A percentile compares a stretch with the other conserved stretches of the same genome.
Conservation (phyloP, 2,329 filamentous ascomycete genomes). For the Ascochyta lentis region DNA sequence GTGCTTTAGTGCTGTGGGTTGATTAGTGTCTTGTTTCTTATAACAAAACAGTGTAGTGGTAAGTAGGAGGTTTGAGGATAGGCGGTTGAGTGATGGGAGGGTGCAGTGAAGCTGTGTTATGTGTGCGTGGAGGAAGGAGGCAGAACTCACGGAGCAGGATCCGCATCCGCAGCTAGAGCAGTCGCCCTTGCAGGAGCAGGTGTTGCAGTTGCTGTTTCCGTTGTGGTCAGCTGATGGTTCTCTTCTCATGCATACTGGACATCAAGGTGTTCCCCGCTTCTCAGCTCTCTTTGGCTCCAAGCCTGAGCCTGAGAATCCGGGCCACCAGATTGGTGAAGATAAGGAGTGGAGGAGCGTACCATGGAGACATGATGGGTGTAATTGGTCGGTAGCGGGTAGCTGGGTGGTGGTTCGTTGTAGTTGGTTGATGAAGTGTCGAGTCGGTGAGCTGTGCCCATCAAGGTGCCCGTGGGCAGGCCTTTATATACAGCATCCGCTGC, state of each 20-base stretch:
- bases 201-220: conserved; percentile 29
- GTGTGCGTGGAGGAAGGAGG: background rate
- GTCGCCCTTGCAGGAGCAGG: conserved; percentile 42
- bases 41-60: too few species aligned
- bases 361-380: conserved; percentile 32
- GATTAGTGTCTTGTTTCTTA: background rate
- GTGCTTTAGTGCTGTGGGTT: conserved; percentile 18
- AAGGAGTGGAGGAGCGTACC: conserved; percentile 20
- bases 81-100: background rate
- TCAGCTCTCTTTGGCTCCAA: background rate
- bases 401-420: conserved; percentile 11
- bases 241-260: conserved; percentile 13
- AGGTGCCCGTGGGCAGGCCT: conserved; percentile 25
- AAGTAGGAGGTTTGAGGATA: too few species aligned
- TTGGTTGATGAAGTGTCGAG: conserved; percentile 12
- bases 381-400: conserved; percentile 17
- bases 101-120: background rate
- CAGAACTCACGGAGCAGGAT: conserved; percentile 32
- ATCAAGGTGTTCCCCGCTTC: conserved; percentile 28
- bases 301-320: background rate
- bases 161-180: conserved; percentile 43
- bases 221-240: conserved; percentile 10
- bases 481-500: conserved; percentile 23
- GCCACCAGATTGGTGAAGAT: background rate
- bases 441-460: conserved; percentile 28